Percentiles rank a stretch among this genome's conserved stretches.
These are phyloP conservation scores for Anthostomella pinea DNA, from an alignment of 2,329 filamentous ascomycete species.

Conservation along the genomic window DNA sequence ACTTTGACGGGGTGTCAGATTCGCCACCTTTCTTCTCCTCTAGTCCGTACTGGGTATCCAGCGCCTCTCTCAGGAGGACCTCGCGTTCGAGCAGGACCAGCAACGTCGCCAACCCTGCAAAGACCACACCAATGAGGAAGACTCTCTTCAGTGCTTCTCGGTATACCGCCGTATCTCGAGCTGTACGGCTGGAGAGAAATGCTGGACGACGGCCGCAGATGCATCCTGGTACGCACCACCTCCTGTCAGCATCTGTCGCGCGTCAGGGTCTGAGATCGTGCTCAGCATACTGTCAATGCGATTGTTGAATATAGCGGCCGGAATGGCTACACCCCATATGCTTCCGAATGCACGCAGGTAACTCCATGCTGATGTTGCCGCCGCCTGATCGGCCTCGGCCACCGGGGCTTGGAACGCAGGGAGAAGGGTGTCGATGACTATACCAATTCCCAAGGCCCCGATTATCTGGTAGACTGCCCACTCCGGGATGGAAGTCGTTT, in stretches of 20 bases:
- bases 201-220: constrained; percentile 16
- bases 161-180: constrained; percentile 34
- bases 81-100: constrained; percentile 34
- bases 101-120: constrained; percentile 32
- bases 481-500: constrained; percentile 26
- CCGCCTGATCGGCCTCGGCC: constrained; percentile 26
- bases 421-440: constrained; percentile 36
- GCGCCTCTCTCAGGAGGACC: constrained; percentile 34
- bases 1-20: no score
- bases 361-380: constrained; percentile 32
- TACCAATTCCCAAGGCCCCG: constrained; percentile 35
- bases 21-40: no score
- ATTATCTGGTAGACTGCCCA: constrained; percentile 38
- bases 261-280: constrained; percentile 7
- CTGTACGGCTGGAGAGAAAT: constrained; percentile 9
- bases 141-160: constrained; percentile 33
- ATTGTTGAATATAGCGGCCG: constrained; percentile 34
- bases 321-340: constrained; percentile 40
- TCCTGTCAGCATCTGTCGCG: constrained; percentile 7
- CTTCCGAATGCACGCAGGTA: constrained; percentile 40
- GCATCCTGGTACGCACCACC: constrained; percentile 21
- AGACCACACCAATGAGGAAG: constrained; percentile 35
- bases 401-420: constrained; percentile 36
- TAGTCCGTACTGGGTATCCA: constrained; percentile 40
- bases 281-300: no score